Evolutionary conservation across 2,329 filamentous ascomycete genomes (phyloP).

Genomic region (Cladosporium sp.): DNA sequence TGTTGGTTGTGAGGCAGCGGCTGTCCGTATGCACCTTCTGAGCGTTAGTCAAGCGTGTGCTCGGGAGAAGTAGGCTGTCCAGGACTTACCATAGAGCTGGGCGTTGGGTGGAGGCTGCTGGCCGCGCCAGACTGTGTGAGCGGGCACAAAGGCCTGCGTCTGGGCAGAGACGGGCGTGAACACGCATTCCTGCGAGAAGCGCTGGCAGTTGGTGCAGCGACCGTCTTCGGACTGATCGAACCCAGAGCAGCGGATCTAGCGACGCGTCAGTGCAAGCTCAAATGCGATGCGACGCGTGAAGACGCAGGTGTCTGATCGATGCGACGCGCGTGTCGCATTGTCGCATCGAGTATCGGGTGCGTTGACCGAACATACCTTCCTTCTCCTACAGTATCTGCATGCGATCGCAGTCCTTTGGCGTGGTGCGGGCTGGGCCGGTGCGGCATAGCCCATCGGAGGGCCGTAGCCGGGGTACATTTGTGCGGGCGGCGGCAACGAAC

Average conservation of each 20-base stretch:
- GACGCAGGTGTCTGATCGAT: background rate
- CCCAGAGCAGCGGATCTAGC: slow-evolving; percentile 72
- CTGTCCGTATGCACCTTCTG: slow-evolving; percentile 48
- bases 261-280: slow-evolving; percentile 20
- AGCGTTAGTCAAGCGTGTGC: slow-evolving; percentile 15
- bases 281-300: slow-evolving; percentile 15
- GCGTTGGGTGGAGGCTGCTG: slow-evolving; percentile 42
- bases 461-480: slow-evolving; percentile 42
- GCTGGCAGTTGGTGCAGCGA: slow-evolving; percentile 69
- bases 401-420: slow-evolving; percentile 62
- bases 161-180: slow-evolving; percentile 75
- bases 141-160: slow-evolving; percentile 72
- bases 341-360: background rate
- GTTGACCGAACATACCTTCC: slow-evolving; percentile 50
- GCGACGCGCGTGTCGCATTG: slow-evolving; percentile 2
- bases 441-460: slow-evolving; percentile 44
- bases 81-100: slow-evolving; percentile 45
- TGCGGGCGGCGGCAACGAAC: slow-evolving; percentile 46
- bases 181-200: slow-evolving; percentile 75
- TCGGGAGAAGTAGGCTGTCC: background rate
- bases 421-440: slow-evolving; percentile 53
- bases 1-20: slow-evolving; percentile 44
- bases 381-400: slow-evolving; percentile 59
- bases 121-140: slow-evolving; percentile 63
- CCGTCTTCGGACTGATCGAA: slow-evolving; percentile 72